Base-by-base conservation (phyloP, 2,329 filamentous ascomycete species). In the Colletotrichum costaricense region DNA sequence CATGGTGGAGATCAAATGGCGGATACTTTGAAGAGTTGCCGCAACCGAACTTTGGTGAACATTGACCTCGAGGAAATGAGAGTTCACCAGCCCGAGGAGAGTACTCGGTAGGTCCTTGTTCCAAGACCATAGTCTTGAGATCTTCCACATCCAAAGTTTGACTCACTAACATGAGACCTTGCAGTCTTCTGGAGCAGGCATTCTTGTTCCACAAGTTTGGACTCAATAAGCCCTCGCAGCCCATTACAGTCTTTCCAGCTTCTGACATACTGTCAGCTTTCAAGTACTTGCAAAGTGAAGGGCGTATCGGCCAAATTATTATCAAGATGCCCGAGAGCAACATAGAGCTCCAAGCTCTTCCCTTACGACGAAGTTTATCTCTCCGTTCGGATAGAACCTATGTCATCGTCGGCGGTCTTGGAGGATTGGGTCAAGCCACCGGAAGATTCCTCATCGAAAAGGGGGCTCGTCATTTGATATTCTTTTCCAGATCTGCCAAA, bases 291-390 rank as follows among this genome's bases (percentile, higher is more conserved):
- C 84, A 87, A 66, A 78, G 77, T 2, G 85, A 84, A 1, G 77
- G 76, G 33, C 85, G 87, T 72, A 83, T 84, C 49, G 86, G 85
- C 0, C 86, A 86, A 63, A 82, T 87, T 16, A 80, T 87, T 16
- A 62, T 85, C 16, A 76, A 69, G 38, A 73, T 80, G 71, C 75
- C 62, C 5, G 28, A 55, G 3, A 33, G 42, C 11, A 35, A 26
- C 11, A 3, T 9, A 8, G 12, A 62, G 24, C 19, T 59, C 2
- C 14, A 30, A 0, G 42, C 63, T 4, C 6, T 9, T 4, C 49
- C 71, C 3, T 24, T 22, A 14, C 24, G 19, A 5, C 19, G 35
- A 12, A 35, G 19, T 2, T 35, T 60, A 14, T 26, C 6, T 12
- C 63, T 72, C 14, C 72, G 69, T 2, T 19, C 63, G 9, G 72